These are phyloP conservation scores for Pythium folliculosum DNA, from an alignment of 352 stramenopile species.

Conservation along the genomic window DNA sequence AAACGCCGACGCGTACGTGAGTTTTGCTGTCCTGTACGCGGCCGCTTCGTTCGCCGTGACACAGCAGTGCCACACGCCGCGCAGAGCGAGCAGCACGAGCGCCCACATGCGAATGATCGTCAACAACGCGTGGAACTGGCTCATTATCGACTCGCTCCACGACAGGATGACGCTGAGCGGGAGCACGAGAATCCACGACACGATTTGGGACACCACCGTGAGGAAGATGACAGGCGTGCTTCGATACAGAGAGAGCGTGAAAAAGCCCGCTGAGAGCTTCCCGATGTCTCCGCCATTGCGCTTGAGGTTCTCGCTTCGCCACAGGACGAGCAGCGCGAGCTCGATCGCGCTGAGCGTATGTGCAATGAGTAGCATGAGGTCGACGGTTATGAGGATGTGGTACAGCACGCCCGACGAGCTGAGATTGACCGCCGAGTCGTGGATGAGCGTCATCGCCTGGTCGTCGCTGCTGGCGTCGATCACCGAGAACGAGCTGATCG, in stretches of 20 bases:
- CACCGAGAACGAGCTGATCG: conserved; percentile 25
- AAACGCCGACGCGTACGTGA: conserved; percentile 40
- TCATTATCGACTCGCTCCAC: conserved; percentile 23
- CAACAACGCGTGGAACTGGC: conserved; percentile 36
- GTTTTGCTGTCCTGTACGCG: conserved; percentile 29
- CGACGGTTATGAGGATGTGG: conserved; percentile 40
- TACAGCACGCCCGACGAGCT: conserved; percentile 51
- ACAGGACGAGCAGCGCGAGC: conserved; percentile 31
- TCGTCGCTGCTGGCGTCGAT: conserved; percentile 38
- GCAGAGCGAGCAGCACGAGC: conserved; percentile 40
- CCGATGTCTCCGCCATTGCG: conserved; percentile 33
- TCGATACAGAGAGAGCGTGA: conserved; percentile 32
- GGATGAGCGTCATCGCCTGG: conserved; percentile 31
- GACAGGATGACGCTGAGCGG: conserved; percentile 38
- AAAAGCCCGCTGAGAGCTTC: conserved; percentile 35
- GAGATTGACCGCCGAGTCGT: conserved; percentile 43
- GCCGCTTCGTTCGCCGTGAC: conserved; percentile 32
- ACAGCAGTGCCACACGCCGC: conserved; percentile 39
- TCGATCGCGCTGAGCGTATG: conserved; percentile 37
- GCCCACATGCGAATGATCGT: conserved; percentile 41
- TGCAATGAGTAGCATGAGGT: conserved; percentile 40
- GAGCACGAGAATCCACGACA: conserved; percentile 57
- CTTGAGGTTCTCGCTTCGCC: conserved; percentile 38
- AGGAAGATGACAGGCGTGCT: conserved; percentile 40
- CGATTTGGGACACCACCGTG: conserved; percentile 38